phyloP scores from a whole-genome alignment of 306 rosid species.

The Vigna nakashimae region DNA sequence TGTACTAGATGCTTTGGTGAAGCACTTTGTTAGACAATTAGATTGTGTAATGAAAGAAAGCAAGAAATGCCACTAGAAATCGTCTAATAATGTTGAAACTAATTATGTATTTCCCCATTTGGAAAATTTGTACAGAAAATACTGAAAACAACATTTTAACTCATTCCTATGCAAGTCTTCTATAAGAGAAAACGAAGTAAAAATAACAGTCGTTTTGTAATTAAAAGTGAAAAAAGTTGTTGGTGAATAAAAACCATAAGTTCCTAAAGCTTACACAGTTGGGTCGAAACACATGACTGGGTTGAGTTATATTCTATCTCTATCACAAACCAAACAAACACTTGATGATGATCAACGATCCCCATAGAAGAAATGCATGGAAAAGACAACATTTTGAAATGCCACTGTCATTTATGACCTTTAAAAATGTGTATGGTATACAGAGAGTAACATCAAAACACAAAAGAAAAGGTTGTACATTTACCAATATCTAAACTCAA shows the following conservation, averaged over 20 bases:
- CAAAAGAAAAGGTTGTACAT: conserved; percentile 30
- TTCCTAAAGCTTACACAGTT: background rate
- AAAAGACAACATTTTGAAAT: conserved; percentile 13
- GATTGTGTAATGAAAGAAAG: too few species aligned
- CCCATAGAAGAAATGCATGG: background rate
- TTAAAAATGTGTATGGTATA: conserved; percentile 32
- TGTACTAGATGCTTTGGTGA: too few species aligned
- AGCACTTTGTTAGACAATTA: too few species aligned
- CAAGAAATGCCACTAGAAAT: too few species aligned
- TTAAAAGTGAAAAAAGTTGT: too few species aligned
- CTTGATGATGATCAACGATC: background rate
- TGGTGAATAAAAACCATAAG: background rate
- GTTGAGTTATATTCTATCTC: background rate
- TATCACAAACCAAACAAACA: conserved; percentile 8
- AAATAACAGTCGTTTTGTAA: too few species aligned
- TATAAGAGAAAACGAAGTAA: too few species aligned
- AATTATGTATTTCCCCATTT: too few species aligned
- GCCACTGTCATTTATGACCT: conserved; percentile 18
- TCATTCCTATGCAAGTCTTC: too few species aligned
- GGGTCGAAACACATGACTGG: background rate
- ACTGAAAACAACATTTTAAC: too few species aligned
- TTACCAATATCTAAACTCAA: conserved; percentile 42
- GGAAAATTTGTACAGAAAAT: too few species aligned
- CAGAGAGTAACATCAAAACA: background rate
- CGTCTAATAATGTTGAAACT: too few species aligned